These are phyloP conservation scores for Kalanchoe fedtschenkoi DNA, from an alignment of 164 flowering plant genomes.

Conservation along the genomic window DNA sequence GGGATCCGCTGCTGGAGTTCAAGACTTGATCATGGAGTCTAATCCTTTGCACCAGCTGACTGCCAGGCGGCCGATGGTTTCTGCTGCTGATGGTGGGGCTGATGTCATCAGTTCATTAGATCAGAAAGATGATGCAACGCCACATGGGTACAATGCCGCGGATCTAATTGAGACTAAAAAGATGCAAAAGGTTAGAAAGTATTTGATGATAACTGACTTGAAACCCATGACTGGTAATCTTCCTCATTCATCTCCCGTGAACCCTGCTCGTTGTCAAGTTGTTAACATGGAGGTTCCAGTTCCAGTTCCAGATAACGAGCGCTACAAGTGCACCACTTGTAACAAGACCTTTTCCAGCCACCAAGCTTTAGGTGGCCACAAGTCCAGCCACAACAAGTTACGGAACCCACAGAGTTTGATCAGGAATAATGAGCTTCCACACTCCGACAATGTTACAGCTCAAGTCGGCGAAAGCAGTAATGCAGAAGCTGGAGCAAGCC, in stretches of 20 bases:
- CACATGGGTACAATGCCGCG: too few species aligned
- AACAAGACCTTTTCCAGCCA: conserved; percentile 34
- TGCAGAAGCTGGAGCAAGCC: background rate
- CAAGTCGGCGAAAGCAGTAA: too few species aligned
- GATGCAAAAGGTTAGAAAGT: background rate
- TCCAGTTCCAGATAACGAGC: background rate
- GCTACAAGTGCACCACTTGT: conserved; percentile 31
- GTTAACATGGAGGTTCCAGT: background rate
- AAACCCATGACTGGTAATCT: background rate
- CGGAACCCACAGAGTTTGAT: background rate
- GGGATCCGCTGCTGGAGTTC: too few species aligned
- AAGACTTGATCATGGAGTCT: too few species aligned
- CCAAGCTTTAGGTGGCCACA: conserved; percentile 72
- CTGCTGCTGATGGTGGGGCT: too few species aligned
- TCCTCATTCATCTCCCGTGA: background rate
- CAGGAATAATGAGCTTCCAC: background rate
- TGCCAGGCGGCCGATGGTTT: too few species aligned
- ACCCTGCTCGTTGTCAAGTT: too few species aligned
- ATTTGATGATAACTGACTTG: background rate
- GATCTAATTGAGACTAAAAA: background rate
- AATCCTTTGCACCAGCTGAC: too few species aligned
- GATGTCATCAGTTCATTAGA: too few species aligned
- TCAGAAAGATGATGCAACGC: too few species aligned
- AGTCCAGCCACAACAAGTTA: conserved; percentile 37
- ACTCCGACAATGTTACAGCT: background rate